A percentile compares a stretch with the other conserved stretches of the same genome.
Conservation (phyloP, 2,329 filamentous ascomycete genomes). For the Botryotinia globosa region DNA sequence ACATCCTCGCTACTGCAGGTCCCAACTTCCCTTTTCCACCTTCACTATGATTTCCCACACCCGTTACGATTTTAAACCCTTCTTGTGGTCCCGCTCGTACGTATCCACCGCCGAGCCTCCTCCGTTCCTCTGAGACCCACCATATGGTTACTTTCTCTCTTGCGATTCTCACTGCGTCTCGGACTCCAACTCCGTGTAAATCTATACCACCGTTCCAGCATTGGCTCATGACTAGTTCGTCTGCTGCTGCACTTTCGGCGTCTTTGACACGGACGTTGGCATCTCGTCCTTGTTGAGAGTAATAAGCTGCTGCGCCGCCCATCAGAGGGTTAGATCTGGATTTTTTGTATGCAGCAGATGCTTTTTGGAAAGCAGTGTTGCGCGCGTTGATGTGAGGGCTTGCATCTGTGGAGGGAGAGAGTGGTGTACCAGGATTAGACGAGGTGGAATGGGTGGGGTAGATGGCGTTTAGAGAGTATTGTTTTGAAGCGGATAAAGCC, state of each 20-base stretch:
- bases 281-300: slow-evolving; percentile 67
- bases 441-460: slow-evolving; percentile 13
- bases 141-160: slow-evolving; percentile 64
- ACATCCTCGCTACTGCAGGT: slow-evolving; percentile 72
- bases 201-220: slow-evolving; percentile 64
- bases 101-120: slow-evolving; percentile 37
- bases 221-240: slow-evolving; percentile 65
- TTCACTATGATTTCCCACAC: slow-evolving; percentile 73
- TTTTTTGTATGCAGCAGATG: slow-evolving; percentile 55
- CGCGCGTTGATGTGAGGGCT: slow-evolving; percentile 25
- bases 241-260: slow-evolving; percentile 64
- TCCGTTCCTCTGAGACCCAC: slow-evolving; percentile 66
- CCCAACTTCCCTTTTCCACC: slow-evolving; percentile 74
- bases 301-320: slow-evolving; percentile 72
- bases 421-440: not conserved
- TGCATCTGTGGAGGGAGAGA: slow-evolving; percentile 15
- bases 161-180: slow-evolving; percentile 78
- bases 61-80: slow-evolving; percentile 75
- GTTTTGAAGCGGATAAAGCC: slow-evolving; percentile 4
- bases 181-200: slow-evolving; percentile 78
- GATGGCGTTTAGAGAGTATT: slow-evolving; percentile 18
- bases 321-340: slow-evolving; percentile 70
- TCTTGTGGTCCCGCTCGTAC: slow-evolving; percentile 36
- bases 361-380: slow-evolving; percentile 52
- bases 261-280: slow-evolving; percentile 55